These are phyloP conservation scores for Athelia psychrophila DNA, from an alignment of 1,284 basidiomycete genomes.

Conservation along the genomic window DNA sequence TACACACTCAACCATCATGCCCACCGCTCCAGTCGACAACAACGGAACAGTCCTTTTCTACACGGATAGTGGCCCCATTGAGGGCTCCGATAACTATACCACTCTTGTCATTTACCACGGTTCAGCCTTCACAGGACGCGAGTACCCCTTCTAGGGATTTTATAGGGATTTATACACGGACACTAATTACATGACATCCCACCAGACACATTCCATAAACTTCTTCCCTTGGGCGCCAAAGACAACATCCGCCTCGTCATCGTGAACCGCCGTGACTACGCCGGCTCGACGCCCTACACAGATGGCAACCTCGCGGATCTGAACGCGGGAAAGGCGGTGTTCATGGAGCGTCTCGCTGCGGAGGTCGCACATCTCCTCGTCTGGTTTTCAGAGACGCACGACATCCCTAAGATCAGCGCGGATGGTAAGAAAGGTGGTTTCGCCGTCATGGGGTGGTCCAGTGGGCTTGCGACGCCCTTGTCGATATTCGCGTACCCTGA, in stretches of 20 bases:
- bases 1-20: neutral
- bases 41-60: conserved; percentile 18
- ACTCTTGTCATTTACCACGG: conserved; percentile 32
- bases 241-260: conserved; percentile 26
- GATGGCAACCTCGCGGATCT: conserved; percentile 27
- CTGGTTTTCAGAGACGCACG: conserved; percentile 21
- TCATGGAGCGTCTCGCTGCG: conserved; percentile 23
- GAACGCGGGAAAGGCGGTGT: conserved; percentile 16
- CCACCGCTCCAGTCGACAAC: neutral
- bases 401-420: conserved; percentile 18
- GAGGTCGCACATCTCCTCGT: conserved; percentile 23
- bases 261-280: conserved; percentile 30
- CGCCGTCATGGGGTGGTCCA: conserved; percentile 32
- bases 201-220: neutral
- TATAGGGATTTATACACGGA: conserved; percentile 18
- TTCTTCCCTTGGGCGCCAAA: conserved; percentile 10
- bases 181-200: conserved; percentile 1
- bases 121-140: conserved; percentile 26
- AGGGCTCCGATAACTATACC: conserved; percentile 24
- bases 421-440: conserved; percentile 25
- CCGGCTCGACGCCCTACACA: conserved; percentile 29
- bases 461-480: conserved; percentile 23
- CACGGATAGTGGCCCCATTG: conserved; percentile 30
- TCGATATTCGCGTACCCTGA: conserved; percentile 20
- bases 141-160: conserved; percentile 1